Evolutionary conservation across 805 yeast species (phyloP).

Genomic region (Candida verbasci): DNA sequence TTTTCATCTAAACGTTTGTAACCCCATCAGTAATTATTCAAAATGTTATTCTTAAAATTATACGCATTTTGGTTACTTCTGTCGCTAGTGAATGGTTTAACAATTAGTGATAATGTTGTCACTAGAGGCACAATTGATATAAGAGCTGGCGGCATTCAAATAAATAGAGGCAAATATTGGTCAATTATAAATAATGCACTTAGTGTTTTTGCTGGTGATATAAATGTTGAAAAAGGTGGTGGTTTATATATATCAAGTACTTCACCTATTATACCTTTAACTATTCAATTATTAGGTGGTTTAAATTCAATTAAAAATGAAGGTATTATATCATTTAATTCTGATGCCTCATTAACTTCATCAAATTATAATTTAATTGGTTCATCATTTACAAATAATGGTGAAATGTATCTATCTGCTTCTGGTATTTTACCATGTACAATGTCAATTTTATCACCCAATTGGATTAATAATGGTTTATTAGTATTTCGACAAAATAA

Average conservation of each 20-base stretch:
- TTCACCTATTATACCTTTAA: constrained; percentile 8
- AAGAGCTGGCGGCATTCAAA: constrained; percentile 15
- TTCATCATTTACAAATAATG: constrained; percentile 17
- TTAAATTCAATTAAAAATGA: constrained; percentile 10
- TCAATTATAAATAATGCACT: constrained; percentile 21
- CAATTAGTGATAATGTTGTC: constrained; percentile 12
- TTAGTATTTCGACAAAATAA: constrained; percentile 12
- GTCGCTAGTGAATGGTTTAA: too few relatives aligned
- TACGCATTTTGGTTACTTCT: too few relatives aligned
- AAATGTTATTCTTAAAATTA: too few relatives aligned
- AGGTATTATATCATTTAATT: constrained; percentile 20
- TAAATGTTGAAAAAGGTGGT: constrained; percentile 18
- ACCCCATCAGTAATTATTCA: too few relatives aligned
- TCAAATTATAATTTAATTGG: constrained; percentile 15
- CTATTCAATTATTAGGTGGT: constrained; percentile 12
- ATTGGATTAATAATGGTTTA: constrained; percentile 16
- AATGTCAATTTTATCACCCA: constrained; percentile 10
- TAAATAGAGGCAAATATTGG: constrained; percentile 19
- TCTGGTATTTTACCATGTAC: constrained; percentile 14
- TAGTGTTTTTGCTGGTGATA: constrained; percentile 16
- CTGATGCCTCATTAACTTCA: constrained; percentile 12
- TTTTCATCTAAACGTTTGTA: too few relatives aligned
- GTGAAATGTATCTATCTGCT: constrained; percentile 19
- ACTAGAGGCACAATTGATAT: constrained; percentile 14
- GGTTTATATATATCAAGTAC: constrained; percentile 18